phyloP scores from a whole-genome alignment of 2,329 filamentous ascomycete species.

The Trichoderma polysporum region DNA sequence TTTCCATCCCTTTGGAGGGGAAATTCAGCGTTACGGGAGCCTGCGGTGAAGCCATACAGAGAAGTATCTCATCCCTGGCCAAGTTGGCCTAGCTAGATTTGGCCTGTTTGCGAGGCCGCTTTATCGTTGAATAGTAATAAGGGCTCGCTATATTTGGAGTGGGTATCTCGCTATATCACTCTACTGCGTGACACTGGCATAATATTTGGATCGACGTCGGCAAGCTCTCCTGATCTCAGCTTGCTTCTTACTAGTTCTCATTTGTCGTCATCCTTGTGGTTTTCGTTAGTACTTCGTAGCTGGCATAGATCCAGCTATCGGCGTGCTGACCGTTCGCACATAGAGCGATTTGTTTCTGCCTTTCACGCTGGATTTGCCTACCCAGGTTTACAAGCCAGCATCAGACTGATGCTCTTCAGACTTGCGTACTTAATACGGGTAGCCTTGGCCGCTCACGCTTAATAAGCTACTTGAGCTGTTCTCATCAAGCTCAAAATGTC shows the following conservation, averaged over 20 bases:
- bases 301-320: background rate
- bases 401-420: background rate
- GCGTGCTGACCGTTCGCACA: background rate
- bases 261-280: background rate
- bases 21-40: background rate
- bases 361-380: background rate
- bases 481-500: constrained; percentile 3
- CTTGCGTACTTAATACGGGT: background rate
- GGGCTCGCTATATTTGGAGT: background rate
- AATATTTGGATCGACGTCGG: background rate
- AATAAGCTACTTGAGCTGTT: background rate
- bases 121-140: background rate
- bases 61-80: background rate
- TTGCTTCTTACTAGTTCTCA: background rate
- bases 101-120: background rate
- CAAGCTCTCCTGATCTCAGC: background rate
- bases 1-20: background rate
- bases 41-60: background rate
- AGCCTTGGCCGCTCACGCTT: background rate
- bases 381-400: background rate
- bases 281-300: background rate
- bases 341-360: background rate
- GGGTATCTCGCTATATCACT: background rate
- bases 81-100: background rate
- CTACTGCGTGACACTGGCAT: background rate